phyloP scores from a whole-genome alignment of 169 alveolate genomes.

The Eimeria brunetti region DNA sequence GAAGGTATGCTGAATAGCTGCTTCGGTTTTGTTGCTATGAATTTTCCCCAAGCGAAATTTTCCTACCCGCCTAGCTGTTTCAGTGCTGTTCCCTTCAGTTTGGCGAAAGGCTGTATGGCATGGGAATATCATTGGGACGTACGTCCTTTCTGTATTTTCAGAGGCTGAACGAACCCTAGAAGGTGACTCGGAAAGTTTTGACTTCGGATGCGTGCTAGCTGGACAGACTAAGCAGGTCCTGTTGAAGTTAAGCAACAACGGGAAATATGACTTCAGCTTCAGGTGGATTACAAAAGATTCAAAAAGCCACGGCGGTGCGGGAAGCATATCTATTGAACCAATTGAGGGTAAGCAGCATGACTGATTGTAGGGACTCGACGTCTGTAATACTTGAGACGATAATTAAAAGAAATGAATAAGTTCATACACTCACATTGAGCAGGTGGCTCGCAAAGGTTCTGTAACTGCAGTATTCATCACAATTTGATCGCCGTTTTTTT shows the following conservation, averaged over 20 bases:
- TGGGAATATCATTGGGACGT: background rate
- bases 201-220: constrained; percentile 92
- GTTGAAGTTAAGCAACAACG: constrained; percentile 89
- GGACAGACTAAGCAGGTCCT: constrained; percentile 91
- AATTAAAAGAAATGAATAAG: background rate
- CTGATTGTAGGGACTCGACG: background rate
- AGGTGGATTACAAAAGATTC: constrained; percentile 87
- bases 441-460: background rate
- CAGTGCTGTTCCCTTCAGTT: background rate
- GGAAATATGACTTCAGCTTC: constrained; percentile 94
- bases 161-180: constrained; percentile 83
- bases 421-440: background rate
- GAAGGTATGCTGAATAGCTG: constrained; percentile 79
- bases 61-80: background rate
- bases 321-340: constrained; percentile 61
- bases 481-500: background rate
- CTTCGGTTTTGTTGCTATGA: background rate
- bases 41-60: background rate
- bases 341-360: constrained; percentile 45
- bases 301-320: background rate
- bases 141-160: constrained; percentile 58
- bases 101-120: background rate
- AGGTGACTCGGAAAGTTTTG: constrained; percentile 56
- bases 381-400: no score
- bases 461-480: background rate